Evolutionary conservation across 176 grass and related monocot species (phyloP).

Genomic region (Musa troglodytarum): DNA sequence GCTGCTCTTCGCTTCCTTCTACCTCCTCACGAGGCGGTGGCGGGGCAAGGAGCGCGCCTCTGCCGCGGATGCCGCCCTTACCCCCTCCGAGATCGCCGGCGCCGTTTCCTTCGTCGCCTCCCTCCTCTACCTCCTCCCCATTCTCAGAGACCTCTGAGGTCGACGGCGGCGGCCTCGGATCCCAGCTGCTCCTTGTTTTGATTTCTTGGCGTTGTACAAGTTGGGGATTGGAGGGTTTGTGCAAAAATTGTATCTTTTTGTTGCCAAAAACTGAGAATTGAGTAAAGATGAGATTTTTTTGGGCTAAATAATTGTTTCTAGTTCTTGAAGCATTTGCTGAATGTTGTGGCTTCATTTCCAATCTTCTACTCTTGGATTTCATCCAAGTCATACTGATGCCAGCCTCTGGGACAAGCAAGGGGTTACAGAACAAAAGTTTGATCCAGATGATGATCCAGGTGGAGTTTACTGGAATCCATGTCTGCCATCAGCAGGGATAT

Average conservation of each 20-base stretch:
- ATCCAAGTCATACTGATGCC: too few relatives aligned
- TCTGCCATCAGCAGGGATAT: too few relatives aligned
- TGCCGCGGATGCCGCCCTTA: neutral
- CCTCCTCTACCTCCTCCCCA: slow-evolving; percentile 9
- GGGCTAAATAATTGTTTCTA: neutral
- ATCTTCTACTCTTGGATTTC: too few relatives aligned
- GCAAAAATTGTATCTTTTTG: neutral
- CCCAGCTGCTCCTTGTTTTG: neutral
- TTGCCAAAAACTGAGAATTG: neutral
- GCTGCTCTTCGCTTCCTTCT: slow-evolving; percentile 12
- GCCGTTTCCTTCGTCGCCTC: neutral
- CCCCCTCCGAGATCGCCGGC: slow-evolving; percentile 13
- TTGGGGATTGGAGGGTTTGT: neutral
- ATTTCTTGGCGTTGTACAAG: neutral
- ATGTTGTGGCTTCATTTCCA: neutral
- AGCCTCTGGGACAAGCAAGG: too few relatives aligned
- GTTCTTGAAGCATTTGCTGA: neutral
- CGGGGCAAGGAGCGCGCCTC: neutral
- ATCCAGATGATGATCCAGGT: too few relatives aligned
- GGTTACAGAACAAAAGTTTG: too few relatives aligned
- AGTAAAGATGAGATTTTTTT: neutral
- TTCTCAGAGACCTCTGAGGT: neutral
- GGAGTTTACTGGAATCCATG: too few relatives aligned
- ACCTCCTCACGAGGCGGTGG: slow-evolving; percentile 7
- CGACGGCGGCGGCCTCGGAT: neutral